A percentile compares a stretch with the other conserved stretches of the same genome.
phyloP scores from a whole-genome alignment of 1,139 yeast species.

The Yamadazyma sp. region DNA sequence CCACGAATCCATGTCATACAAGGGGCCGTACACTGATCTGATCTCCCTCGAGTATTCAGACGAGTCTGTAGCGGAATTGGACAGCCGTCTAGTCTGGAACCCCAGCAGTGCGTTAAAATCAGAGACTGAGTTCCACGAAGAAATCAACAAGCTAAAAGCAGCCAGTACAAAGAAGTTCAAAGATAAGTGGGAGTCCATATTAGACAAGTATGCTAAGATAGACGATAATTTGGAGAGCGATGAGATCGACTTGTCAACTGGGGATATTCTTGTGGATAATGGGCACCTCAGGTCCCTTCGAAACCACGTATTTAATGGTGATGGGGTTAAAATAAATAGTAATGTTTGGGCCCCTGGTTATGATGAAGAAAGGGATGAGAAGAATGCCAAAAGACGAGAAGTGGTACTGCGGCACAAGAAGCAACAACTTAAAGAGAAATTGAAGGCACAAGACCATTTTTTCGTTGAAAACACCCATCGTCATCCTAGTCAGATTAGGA shows the following conservation, averaged over 20 bases:
- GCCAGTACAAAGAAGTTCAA: conserved; percentile 33
- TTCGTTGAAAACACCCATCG: conserved; percentile 14
- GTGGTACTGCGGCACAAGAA: conserved; percentile 8
- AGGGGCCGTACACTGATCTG: conserved; percentile 14
- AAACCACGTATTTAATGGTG: conserved; percentile 5
- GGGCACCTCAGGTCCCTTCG: conserved; percentile 58
- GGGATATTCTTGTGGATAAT: conserved; percentile 56
- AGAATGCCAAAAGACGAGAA: conserved; percentile 13
- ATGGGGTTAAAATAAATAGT: conserved; percentile 8
- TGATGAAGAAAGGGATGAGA: conserved; percentile 18
- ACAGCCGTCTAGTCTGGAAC: not conserved
- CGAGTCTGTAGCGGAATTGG: conserved; percentile 6
- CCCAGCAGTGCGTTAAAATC: not conserved
- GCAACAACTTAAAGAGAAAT: conserved; percentile 18
- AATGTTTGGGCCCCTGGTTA: conserved; percentile 26
- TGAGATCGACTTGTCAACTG: conserved; percentile 61
- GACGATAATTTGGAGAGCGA: conserved; percentile 59
- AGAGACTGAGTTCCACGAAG: conserved; percentile 22
- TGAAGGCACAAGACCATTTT: conserved; percentile 16
- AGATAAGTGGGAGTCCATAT: conserved; percentile 54
- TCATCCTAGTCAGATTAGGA: conserved; percentile 6
- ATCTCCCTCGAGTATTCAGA: conserved; percentile 18
- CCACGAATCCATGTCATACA: not conserved
- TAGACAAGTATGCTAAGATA: conserved; percentile 52
- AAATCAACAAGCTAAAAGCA: conserved; percentile 24